Conservation (phyloP, 768 basidiomycete genomes). For the Lyophyllum semitale region DNA sequence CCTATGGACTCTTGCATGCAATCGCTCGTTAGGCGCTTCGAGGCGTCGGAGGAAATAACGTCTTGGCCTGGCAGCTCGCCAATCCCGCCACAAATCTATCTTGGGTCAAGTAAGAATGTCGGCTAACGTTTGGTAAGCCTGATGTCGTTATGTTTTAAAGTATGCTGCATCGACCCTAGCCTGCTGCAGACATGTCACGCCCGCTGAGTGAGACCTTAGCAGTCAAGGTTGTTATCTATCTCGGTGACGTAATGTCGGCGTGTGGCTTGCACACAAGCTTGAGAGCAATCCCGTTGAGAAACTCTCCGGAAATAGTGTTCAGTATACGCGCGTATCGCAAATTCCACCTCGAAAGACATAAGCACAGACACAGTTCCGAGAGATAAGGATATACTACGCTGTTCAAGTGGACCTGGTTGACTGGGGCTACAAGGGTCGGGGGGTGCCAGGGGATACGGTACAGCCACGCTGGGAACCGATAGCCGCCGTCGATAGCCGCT, state of each 20-base stretch:
- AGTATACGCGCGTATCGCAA: neutral
- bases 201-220: neutral
- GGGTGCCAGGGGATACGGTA: conserved; percentile 5
- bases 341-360: neutral
- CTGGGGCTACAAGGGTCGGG: neutral
- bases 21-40: neutral
- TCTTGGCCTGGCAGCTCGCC: neutral
- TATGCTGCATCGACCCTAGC: neutral
- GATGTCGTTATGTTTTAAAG: neutral
- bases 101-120: neutral
- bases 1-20: neutral
- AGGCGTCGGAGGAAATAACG: neutral
- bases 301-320: no score
- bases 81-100: neutral
- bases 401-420: neutral
- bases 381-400: neutral
- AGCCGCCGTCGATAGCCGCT: neutral
- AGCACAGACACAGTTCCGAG: neutral
- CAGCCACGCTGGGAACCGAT: neutral
- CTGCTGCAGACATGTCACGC: neutral
- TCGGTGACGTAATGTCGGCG: neutral
- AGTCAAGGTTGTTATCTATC: neutral
- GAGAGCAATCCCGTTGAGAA: neutral
- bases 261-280: no score
- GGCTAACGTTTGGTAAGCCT: neutral